These are phyloP conservation scores for Glycine latifolia DNA, from an alignment of 306 rosid genomes.

Conservation along the genomic window DNA sequence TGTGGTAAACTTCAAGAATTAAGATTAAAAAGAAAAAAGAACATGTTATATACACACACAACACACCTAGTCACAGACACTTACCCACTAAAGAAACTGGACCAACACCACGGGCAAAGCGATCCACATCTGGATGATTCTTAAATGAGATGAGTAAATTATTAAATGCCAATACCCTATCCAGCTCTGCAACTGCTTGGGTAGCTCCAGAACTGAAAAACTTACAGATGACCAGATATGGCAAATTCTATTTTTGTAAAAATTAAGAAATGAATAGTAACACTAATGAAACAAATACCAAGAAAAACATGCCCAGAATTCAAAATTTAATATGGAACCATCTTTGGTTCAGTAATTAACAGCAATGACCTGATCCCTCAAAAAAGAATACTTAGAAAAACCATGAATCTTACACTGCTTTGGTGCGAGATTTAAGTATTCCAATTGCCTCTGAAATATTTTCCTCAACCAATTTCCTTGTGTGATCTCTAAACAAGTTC, in stretches of 20 bases:
- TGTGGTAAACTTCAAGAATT: conserved; percentile 38
- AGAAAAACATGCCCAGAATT: conserved; percentile 20
- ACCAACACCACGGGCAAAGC: conserved; percentile 89
- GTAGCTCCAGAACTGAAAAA: conserved; percentile 71
- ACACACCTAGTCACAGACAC: conserved; percentile 21
- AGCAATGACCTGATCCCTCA: conserved; percentile 35
- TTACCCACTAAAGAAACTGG: conserved; percentile 83
- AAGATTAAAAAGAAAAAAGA: conserved; percentile 12
- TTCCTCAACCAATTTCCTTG: conserved; percentile 84
- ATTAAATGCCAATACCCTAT: conserved; percentile 71
- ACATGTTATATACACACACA: conserved; percentile 8
- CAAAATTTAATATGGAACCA: conserved; percentile 38
- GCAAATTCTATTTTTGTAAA: conserved; percentile 18
- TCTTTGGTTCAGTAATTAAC: conserved; percentile 1
- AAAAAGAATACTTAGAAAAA: conserved; percentile 36
- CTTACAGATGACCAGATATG: conserved; percentile 47
- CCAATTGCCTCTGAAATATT: conserved; percentile 71
- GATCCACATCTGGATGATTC: conserved; percentile 75
- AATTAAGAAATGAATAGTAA: conserved; percentile 31
- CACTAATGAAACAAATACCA: conserved; percentile 2
- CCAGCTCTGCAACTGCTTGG: conserved; percentile 77
- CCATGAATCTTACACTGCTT: conserved; percentile 68
- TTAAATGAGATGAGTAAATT: conserved; percentile 75
- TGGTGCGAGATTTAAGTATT: conserved; percentile 79
- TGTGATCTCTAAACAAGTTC: conserved; percentile 77